Percentiles rank a stretch among this genome's conserved stretches.
These are phyloP conservation scores for Aureobasidium uvarum DNA, from an alignment of 2,329 filamentous ascomycete genomes.

Conservation along the genomic window DNA sequence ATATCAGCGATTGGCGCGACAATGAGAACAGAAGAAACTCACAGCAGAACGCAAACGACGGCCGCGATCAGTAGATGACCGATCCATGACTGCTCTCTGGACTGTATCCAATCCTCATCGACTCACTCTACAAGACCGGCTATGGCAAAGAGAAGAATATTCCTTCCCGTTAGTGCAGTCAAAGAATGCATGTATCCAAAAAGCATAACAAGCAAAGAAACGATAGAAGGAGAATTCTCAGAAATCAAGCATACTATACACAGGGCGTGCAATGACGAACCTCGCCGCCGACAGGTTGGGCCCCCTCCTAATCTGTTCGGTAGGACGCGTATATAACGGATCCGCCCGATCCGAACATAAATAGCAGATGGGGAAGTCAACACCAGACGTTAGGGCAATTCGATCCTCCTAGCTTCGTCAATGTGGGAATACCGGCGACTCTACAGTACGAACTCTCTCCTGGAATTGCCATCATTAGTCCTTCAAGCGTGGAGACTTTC, in stretches of 20 bases:
- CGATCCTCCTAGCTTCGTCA: neutral
- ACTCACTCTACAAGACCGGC: neutral
- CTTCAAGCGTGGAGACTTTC: neutral
- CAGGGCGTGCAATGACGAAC: neutral
- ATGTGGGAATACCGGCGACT: neutral
- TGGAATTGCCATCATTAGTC: neutral
- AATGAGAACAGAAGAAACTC: neutral
- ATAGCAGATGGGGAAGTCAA: neutral
- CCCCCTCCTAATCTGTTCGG: neutral
- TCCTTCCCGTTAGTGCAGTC: neutral
- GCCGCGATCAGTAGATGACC: conserved; percentile 10
- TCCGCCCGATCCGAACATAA: conserved; percentile 12
- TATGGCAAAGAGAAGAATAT: neutral
- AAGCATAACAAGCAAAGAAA: neutral
- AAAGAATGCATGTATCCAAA: neutral
- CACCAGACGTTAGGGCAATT: neutral
- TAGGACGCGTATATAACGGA: conserved; percentile 19
- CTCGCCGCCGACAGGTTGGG: conserved; percentile 14
- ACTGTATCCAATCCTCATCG: neutral
- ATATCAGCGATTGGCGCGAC: neutral
- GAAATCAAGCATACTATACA: neutral
- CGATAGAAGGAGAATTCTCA: neutral
- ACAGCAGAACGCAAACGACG: conserved; percentile 5
- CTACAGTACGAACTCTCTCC: neutral
- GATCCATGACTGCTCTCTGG: neutral